Evolutionary conservation across 192 early-diverging fungal genomes (phyloP).

Genomic region (Entrophospora sp.): DNA sequence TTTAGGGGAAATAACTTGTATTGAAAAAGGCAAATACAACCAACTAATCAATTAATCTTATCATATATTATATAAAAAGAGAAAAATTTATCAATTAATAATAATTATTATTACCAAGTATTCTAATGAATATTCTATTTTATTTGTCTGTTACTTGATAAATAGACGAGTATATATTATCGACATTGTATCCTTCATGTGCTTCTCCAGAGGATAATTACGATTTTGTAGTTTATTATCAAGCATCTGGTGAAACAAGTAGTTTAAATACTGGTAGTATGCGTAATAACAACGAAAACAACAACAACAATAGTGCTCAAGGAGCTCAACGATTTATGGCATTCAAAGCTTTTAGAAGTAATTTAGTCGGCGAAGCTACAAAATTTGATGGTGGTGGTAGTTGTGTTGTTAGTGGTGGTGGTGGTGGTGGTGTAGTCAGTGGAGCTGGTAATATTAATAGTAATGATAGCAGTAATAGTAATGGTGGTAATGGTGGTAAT

Average conservation of each 20-base stretch:
- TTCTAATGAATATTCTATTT: background rate
- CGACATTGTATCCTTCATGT: conserved; percentile 26
- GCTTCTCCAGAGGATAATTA: conserved; percentile 38
- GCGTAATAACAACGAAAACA: conserved; percentile 25
- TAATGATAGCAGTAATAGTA: background rate
- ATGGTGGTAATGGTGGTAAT: background rate
- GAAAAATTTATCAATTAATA: too few relatives aligned
- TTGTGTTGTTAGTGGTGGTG: background rate
- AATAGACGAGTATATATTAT: conserved; percentile 34
- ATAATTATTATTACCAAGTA: conserved; percentile 19
- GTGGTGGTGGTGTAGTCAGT: too few relatives aligned
- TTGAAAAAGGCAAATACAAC: conserved; percentile 52
- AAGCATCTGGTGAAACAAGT: conserved; percentile 36
- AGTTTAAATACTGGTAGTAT: conserved; percentile 45
- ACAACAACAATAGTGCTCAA: background rate
- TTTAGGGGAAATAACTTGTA: conserved; percentile 40
- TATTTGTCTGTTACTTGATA: background rate
- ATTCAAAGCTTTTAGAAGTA: conserved; percentile 34
- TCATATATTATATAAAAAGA: too few relatives aligned
- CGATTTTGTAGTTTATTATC: conserved; percentile 40
- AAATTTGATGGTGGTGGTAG: conserved; percentile 16
- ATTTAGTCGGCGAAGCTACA: conserved; percentile 30
- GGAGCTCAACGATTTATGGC: conserved; percentile 20
- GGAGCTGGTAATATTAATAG: background rate
- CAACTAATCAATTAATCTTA: too few relatives aligned